phyloP scores from a whole-genome alignment of 306 rosid genomes.

The Cucumis hystrix region DNA sequence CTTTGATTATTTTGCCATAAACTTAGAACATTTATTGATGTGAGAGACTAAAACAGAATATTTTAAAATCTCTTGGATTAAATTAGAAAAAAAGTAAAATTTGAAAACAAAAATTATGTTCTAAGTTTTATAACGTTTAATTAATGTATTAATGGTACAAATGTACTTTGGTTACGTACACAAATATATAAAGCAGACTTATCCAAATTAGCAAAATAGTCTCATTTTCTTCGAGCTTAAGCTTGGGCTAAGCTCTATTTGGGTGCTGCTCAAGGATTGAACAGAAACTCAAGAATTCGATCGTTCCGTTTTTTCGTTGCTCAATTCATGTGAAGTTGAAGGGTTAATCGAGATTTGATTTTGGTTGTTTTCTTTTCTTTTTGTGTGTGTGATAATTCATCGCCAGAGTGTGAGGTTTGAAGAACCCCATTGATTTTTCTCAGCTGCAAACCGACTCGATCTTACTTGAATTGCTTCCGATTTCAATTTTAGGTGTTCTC shows the following conservation, averaged over 20 bases:
- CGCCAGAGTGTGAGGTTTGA: background rate
- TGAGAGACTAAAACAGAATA: background rate
- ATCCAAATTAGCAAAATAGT: background rate
- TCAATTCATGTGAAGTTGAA: background rate
- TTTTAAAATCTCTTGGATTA: background rate
- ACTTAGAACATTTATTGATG: background rate
- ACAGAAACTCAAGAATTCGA: background rate
- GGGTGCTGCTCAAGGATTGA: background rate
- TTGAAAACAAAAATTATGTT: background rate
- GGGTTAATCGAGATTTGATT: background rate
- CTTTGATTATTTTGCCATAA: no score
- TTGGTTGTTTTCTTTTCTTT: no score
- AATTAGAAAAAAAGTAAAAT: background rate
- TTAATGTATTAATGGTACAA: background rate
- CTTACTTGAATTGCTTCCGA: constrained; percentile 1
- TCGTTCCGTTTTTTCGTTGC: background rate
- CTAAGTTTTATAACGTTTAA: background rate
- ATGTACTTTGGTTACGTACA: background rate
- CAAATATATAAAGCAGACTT: background rate
- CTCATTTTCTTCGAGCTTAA: background rate
- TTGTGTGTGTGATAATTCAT: background rate
- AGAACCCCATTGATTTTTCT: background rate
- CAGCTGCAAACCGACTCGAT: background rate
- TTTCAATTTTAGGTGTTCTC: background rate
- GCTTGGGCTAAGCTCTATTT: background rate